These are phyloP conservation scores for Aspergillus sp. DNA, from an alignment of 2,329 filamentous ascomycete species.

Conservation along the genomic window DNA sequence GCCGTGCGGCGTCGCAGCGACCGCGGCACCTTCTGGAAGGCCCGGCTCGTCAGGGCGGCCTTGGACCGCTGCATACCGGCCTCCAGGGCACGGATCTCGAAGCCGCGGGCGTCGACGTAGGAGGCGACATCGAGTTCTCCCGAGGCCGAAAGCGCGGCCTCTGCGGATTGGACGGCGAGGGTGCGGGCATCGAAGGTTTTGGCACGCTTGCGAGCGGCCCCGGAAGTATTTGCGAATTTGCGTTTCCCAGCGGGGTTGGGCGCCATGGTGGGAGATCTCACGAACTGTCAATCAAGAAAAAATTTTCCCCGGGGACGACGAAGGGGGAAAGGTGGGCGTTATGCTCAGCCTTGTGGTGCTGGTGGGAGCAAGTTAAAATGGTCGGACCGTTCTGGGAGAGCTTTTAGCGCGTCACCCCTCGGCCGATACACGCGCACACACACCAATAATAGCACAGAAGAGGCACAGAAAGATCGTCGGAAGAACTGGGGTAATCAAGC, in stretches of 20 bases:
- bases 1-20: slow-evolving; percentile 82
- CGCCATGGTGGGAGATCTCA: slow-evolving; percentile 29
- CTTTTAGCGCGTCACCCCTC: slow-evolving; percentile 22
- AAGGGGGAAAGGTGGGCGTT: neutral
- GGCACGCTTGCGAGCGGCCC: slow-evolving; percentile 40
- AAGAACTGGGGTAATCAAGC: slow-evolving; percentile 12
- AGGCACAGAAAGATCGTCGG: slow-evolving; percentile 14
- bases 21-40: slow-evolving; percentile 88
- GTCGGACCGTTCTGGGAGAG: slow-evolving; percentile 6
- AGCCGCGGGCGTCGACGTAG: slow-evolving; percentile 82
- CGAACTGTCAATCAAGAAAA: neutral
- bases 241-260: slow-evolving; percentile 31
- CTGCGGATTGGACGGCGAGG: slow-evolving; percentile 44
- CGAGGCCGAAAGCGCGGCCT: slow-evolving; percentile 53
- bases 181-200: slow-evolving; percentile 45
- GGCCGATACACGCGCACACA: slow-evolving; percentile 18
- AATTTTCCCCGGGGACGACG: neutral
- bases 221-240: slow-evolving; percentile 28
- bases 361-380: slow-evolving; percentile 1
- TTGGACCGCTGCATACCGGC: slow-evolving; percentile 76
- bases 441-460: slow-evolving; percentile 15
- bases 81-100: slow-evolving; percentile 83
- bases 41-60: slow-evolving; percentile 62
- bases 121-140: slow-evolving; percentile 82
- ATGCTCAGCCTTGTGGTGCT: neutral